phyloP scores from a whole-genome alignment of 1,284 basidiomycete genomes.

The Laetiporus sulphureus region DNA sequence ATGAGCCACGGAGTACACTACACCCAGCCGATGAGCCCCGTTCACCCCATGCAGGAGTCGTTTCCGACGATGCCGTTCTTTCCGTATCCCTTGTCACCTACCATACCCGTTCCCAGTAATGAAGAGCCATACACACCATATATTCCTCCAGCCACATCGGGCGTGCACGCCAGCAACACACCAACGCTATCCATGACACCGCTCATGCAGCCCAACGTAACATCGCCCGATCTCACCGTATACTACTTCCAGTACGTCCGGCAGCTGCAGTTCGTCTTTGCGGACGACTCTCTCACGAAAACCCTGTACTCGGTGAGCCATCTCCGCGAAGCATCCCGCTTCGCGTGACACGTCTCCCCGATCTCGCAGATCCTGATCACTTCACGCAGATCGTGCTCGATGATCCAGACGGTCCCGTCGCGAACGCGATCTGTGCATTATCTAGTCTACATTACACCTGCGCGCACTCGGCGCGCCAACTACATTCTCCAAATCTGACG shows the following conservation, averaged over 20 bases:
- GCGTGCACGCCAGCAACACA: no score
- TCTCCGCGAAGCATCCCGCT: background rate
- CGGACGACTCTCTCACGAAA: slow-evolving; percentile 47
- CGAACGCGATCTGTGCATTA: slow-evolving; percentile 68
- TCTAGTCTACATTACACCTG: slow-evolving; percentile 62
- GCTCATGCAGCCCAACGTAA: no score
- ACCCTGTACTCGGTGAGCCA: slow-evolving; percentile 52
- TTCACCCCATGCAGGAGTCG: background rate
- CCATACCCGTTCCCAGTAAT: slow-evolving; percentile 11
- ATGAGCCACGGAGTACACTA: no score
- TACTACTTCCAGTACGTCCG: slow-evolving; percentile 67
- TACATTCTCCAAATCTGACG: slow-evolving; percentile 46
- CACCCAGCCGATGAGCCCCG: background rate
- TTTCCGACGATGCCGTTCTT: slow-evolving; percentile 5
- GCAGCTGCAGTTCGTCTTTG: slow-evolving; percentile 51
- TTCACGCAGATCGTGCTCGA: slow-evolving; percentile 47
- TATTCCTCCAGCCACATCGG: slow-evolving; percentile 4
- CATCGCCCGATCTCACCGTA: slow-evolving; percentile 40
- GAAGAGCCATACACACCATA: slow-evolving; percentile 6
- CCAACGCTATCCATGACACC: no score
- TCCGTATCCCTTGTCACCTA: slow-evolving; percentile 11
- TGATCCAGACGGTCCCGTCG: slow-evolving; percentile 61
- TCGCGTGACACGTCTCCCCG: background rate
- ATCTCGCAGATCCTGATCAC: slow-evolving; percentile 7
- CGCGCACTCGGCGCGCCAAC: slow-evolving; percentile 51